These are phyloP conservation scores for Aspergillus pseudoviridinutans DNA, from an alignment of 2,329 filamentous ascomycete species.

Conservation along the genomic window DNA sequence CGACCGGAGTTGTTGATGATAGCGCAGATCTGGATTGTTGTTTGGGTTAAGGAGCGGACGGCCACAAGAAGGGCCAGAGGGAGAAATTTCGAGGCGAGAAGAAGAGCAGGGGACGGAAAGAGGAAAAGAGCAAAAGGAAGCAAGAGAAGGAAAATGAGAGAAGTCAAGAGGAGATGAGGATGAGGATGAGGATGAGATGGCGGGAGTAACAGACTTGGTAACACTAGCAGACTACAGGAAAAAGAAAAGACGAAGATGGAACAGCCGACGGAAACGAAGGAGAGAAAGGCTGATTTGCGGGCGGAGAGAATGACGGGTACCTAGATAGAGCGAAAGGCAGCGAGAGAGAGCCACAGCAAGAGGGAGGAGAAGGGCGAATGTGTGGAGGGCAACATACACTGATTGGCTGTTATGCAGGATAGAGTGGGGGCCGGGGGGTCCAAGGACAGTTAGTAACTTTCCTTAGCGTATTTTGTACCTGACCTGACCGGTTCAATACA, in stretches of 20 bases:
- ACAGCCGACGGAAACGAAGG: constrained; percentile 15
- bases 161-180: constrained; percentile 7
- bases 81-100: constrained; percentile 8
- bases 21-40: constrained; percentile 7
- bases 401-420: constrained; percentile 6
- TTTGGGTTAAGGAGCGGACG: constrained; percentile 35
- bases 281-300: constrained; percentile 8
- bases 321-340: constrained; percentile 8
- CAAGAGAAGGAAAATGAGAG: constrained; percentile 7
- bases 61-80: constrained; percentile 30
- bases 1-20: constrained; percentile 5
- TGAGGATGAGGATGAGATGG: constrained; percentile 9
- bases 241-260: constrained; percentile 12
- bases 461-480: constrained; percentile 1
- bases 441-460: constrained; percentile 1
- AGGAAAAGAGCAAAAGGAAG: constrained; percentile 9
- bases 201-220: constrained; percentile 7
- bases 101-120: constrained; percentile 8
- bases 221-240: constrained; percentile 5
- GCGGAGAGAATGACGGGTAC: constrained; percentile 11
- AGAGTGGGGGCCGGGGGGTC: background rate
- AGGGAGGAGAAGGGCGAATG: constrained; percentile 8
- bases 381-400: constrained; percentile 10
- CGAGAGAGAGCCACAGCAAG: constrained; percentile 6
- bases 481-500: background rate